These are phyloP conservation scores for Pseudogymnoascus sp. DNA, from an alignment of 2,329 filamentous ascomycete species.

Conservation along the genomic window DNA sequence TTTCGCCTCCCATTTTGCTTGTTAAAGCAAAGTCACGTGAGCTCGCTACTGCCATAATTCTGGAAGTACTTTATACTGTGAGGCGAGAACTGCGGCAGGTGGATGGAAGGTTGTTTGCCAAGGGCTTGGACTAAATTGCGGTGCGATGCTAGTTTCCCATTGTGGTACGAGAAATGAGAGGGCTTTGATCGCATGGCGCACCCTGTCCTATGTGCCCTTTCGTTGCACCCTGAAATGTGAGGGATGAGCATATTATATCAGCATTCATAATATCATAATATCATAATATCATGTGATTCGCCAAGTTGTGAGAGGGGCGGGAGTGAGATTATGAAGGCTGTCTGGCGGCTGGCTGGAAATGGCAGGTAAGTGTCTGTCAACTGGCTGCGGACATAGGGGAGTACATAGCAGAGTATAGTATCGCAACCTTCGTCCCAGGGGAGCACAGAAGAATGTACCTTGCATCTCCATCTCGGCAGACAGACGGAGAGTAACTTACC, in stretches of 20 bases:
- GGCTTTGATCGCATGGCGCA: background rate
- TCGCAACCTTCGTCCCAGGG: background rate
- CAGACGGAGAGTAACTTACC: background rate
- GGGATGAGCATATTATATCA: background rate
- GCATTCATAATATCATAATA: background rate
- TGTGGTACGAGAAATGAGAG: background rate
- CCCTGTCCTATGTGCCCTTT: background rate
- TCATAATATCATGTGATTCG: conserved; percentile 4
- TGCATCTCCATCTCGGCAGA: background rate
- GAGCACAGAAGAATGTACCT: background rate
- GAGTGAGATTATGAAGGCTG: background rate
- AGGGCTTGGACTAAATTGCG: background rate
- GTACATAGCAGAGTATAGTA: too few species aligned
- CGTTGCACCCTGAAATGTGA: background rate
- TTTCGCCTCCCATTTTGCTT: background rate
- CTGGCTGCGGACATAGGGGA: too few species aligned
- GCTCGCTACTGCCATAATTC: background rate
- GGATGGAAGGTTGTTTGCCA: background rate
- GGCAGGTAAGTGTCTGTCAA: background rate
- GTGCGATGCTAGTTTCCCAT: background rate
- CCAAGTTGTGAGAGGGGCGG: background rate
- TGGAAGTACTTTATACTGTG: background rate
- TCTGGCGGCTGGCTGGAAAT: background rate
- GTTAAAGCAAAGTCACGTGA: background rate
- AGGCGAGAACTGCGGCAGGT: background rate